Conservation (phyloP, 139 green algal genomes). For the Volvox reticuliferus region DNA sequence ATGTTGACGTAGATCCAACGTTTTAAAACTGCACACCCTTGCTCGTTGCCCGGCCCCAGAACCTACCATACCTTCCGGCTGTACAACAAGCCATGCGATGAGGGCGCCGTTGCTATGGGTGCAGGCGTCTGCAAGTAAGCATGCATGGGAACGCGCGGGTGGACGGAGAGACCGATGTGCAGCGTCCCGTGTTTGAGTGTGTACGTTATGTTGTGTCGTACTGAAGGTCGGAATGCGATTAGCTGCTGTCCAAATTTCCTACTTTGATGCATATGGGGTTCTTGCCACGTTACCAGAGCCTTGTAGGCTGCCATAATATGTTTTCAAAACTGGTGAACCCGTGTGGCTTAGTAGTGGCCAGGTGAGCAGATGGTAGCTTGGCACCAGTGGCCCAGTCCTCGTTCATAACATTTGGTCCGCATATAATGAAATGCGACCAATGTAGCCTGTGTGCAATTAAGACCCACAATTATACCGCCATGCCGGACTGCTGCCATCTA, state of each 20-base stretch:
- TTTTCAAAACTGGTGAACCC: background rate
- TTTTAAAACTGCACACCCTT: background rate
- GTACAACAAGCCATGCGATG: background rate
- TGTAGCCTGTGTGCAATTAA: background rate
- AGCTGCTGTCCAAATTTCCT: background rate
- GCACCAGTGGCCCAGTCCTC: no score
- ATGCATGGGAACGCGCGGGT: background rate
- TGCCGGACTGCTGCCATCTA: background rate
- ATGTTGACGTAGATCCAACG: background rate
- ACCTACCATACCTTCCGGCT: conserved; percentile 32
- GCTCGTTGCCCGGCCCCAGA: background rate
- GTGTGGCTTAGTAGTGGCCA: background rate
- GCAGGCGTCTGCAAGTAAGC: background rate
- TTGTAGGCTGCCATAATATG: background rate
- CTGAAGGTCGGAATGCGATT: background rate
- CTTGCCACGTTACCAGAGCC: no score
- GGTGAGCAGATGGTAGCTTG: background rate
- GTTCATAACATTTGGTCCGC: background rate
- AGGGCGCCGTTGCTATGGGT: background rate
- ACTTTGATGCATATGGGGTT: background rate
- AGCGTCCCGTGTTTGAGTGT: background rate
- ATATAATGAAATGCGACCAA: background rate
- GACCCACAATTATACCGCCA: background rate
- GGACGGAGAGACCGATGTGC: no score
- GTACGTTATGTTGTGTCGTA: background rate